A percentile compares a stretch with the other conserved stretches of the same genome.
Conservation (phyloP, 2,329 filamentous ascomycete species). For the Coniella vitis region DNA sequence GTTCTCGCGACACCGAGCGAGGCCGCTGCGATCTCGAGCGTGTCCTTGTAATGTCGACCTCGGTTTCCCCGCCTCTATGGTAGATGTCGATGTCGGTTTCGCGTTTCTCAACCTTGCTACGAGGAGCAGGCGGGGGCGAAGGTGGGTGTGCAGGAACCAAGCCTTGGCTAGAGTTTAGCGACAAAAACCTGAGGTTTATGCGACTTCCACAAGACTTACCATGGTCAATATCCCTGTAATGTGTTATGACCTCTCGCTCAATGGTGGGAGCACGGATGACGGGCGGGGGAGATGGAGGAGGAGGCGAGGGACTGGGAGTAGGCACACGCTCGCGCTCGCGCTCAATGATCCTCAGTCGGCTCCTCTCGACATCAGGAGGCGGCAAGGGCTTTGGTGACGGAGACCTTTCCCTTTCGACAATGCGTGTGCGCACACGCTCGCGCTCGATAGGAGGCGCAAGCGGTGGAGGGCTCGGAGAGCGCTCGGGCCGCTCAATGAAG, state of each 20-base stretch:
- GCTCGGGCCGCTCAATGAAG: constrained; percentile 33
- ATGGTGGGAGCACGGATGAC: constrained; percentile 72
- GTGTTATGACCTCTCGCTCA: constrained; percentile 82
- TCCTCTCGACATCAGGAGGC: constrained; percentile 37
- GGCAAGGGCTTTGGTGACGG: constrained; percentile 28
- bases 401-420: constrained; percentile 34
- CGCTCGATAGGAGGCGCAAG: constrained; percentile 23
- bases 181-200: background rate
- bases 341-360: constrained; percentile 43
- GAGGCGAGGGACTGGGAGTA: constrained; percentile 40
- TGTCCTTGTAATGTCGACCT: constrained; percentile 47
- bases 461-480: constrained; percentile 30
- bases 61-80: constrained; percentile 45
- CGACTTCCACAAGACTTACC: constrained; percentile 43
- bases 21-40: constrained; percentile 34
- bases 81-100: constrained; percentile 59
- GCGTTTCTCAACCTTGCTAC: constrained; percentile 38
- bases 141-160: constrained; percentile 41
- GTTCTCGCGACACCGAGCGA: constrained; percentile 30
- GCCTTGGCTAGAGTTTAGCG: constrained; percentile 28
- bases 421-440: constrained; percentile 33
- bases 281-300: constrained; percentile 53
- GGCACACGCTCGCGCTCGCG: constrained; percentile 36
- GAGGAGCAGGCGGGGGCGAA: constrained; percentile 42
- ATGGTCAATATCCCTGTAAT: constrained; percentile 82